A percentile compares a stretch with the other conserved stretches of the same genome.
phyloP scores from a whole-genome alignment of 2,329 filamentous ascomycete genomes.

The Penicillium sp. region DNA sequence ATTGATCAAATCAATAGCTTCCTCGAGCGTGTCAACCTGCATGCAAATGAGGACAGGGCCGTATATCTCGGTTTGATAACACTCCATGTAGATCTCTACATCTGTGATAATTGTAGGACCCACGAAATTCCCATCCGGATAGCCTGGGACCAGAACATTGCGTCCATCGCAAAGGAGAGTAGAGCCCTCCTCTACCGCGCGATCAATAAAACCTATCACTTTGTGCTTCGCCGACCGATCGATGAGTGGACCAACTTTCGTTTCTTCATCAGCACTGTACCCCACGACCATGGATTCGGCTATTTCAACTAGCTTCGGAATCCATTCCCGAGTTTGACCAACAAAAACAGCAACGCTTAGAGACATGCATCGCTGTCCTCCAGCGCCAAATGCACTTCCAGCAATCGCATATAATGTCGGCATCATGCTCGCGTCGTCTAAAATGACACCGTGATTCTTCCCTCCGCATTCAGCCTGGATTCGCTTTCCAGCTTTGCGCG shows the following conservation, averaged over 20 bases:
- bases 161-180: conserved; percentile 58
- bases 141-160: conserved; percentile 54
- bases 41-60: conserved; percentile 37
- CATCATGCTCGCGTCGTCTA: conserved; percentile 63
- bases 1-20: conserved; percentile 33
- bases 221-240: conserved; percentile 54
- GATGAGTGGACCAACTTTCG: conserved; percentile 59
- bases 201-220: conserved; percentile 56
- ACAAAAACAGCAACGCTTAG: conserved; percentile 59
- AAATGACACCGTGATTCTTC: conserved; percentile 62
- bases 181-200: conserved; percentile 57
- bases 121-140: conserved; percentile 60
- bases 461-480: conserved; percentile 63
- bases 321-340: conserved; percentile 59
- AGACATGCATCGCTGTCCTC: conserved; percentile 63
- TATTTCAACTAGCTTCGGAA: conserved; percentile 56
- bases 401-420: conserved; percentile 60
- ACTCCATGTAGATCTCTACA: conserved; percentile 35
- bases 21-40: conserved; percentile 32
- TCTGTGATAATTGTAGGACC: conserved; percentile 35
- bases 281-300: conserved; percentile 57
- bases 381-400: conserved; percentile 61
- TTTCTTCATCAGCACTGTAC: conserved; percentile 56
- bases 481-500: conserved; percentile 59
- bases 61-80: conserved; percentile 37